phyloP scores from a whole-genome alignment of 2,329 filamentous ascomycete genomes.

The Torrubiellomyces zombiae region DNA sequence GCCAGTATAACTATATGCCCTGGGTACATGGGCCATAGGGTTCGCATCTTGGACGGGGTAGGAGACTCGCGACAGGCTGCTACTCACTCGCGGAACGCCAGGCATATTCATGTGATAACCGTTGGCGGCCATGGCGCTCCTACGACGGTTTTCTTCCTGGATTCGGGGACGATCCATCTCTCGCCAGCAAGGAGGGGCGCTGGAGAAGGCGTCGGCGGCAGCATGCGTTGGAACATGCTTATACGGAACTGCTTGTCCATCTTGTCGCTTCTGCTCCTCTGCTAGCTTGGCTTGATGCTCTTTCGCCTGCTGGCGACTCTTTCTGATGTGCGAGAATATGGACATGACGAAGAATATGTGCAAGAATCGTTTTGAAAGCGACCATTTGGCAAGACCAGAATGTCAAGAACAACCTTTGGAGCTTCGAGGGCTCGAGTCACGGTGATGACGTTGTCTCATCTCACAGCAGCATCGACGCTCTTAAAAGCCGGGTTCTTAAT shows the following conservation, averaged over 20 bases:
- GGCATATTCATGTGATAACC: slow-evolving; percentile 21
- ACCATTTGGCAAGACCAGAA: no score
- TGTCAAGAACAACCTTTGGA: slow-evolving; percentile 49
- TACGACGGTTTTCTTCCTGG: slow-evolving; percentile 30
- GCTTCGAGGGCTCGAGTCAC: slow-evolving; percentile 51
- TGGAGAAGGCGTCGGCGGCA: slow-evolving; percentile 37
- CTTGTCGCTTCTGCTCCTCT: slow-evolving; percentile 27
- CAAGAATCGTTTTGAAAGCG: no score
- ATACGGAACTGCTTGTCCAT: slow-evolving; percentile 27
- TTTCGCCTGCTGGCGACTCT: slow-evolving; percentile 37
- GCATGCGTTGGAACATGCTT: slow-evolving; percentile 46
- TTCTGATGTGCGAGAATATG: slow-evolving; percentile 36
- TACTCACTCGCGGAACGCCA: slow-evolving; percentile 26
- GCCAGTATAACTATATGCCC: slow-evolving; percentile 26
- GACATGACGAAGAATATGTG: slow-evolving; percentile 30
- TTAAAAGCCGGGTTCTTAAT: no score
- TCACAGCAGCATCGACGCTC: no score
- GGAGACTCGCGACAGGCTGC: slow-evolving; percentile 28
- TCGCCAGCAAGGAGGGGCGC: slow-evolving; percentile 34
- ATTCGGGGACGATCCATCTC: slow-evolving; percentile 28
- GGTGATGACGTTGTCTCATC: no score
- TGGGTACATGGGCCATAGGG: slow-evolving; percentile 22
- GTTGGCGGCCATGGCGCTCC: slow-evolving; percentile 29
- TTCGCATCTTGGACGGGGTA: slow-evolving; percentile 25
- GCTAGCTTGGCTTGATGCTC: slow-evolving; percentile 31